Conservation (phyloP, 257 asterid species). For the Solanum piurae region DNA sequence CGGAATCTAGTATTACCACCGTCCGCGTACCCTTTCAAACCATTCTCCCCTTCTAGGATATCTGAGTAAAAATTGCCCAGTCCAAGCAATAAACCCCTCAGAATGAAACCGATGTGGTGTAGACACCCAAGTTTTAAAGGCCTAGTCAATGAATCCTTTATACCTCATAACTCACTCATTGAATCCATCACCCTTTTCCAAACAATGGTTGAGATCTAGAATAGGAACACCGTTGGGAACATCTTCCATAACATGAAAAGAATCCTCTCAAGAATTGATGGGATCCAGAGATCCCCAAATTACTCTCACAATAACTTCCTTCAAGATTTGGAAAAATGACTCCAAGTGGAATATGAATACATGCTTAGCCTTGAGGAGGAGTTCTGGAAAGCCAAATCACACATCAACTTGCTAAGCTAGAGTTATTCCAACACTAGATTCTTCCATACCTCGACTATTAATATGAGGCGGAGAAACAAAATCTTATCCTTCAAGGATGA, state of each 20-base stretch:
- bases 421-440: neutral
- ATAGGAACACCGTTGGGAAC: no score
- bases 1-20: neutral
- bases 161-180: no score
- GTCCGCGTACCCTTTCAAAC: neutral
- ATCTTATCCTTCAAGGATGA: neutral
- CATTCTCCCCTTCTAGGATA: neutral
- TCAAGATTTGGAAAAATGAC: neutral
- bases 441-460: neutral
- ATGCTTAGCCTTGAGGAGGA: neutral
- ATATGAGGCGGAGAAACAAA: neutral
- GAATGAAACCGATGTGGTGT: no score
- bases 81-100: no score
- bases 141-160: no score
- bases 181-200: no score
- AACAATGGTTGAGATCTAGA: no score
- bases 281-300: neutral
- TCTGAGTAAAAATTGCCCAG: no score
- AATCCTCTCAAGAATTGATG: neutral
- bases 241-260: no score
- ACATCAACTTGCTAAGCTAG: neutral
- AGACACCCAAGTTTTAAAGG: no score
- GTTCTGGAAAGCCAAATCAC: neutral
- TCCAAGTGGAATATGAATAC: neutral
- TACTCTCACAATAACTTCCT: neutral